Conservation (phyloP, 805 yeast genomes). For the Lipomyces lipofer region DNA sequence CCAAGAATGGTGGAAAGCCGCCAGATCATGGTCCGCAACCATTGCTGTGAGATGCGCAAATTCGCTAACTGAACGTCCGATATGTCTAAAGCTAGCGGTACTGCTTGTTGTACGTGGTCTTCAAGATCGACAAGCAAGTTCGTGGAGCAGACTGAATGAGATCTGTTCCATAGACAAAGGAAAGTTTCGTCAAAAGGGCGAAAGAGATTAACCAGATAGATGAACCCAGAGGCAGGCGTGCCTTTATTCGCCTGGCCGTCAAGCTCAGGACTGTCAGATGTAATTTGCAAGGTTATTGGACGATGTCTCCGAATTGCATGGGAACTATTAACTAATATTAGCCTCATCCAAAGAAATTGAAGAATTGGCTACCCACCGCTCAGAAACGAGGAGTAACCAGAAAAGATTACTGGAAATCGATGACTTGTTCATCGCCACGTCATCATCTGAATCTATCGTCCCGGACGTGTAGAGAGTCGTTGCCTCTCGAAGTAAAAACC, state of each 20-base stretch:
- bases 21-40: slow-evolving; percentile 3
- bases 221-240: neutral
- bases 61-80: slow-evolving; percentile 1
- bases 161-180: neutral
- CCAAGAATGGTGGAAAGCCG: neutral
- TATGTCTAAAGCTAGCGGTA: neutral
- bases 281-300: slow-evolving; percentile 3
- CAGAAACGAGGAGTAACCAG: neutral
- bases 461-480: neutral
- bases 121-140: neutral
- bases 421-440: neutral
- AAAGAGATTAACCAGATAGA: neutral
- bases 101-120: neutral
- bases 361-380: neutral
- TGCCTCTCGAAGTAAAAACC: slow-evolving; percentile 4
- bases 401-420: neutral
- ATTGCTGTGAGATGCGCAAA: slow-evolving; percentile 2
- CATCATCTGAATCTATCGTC: neutral
- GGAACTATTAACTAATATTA: neutral
- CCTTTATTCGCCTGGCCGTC: neutral
- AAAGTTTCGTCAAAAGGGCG: slow-evolving; percentile 2
- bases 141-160: neutral
- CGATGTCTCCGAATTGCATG: neutral
- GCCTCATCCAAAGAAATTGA: neutral
- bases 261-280: neutral